A percentile compares a stretch with the other conserved stretches of the same genome.
phyloP scores from a whole-genome alignment of 1,284 basidiomycete genomes.

The Ustilago curta region DNA sequence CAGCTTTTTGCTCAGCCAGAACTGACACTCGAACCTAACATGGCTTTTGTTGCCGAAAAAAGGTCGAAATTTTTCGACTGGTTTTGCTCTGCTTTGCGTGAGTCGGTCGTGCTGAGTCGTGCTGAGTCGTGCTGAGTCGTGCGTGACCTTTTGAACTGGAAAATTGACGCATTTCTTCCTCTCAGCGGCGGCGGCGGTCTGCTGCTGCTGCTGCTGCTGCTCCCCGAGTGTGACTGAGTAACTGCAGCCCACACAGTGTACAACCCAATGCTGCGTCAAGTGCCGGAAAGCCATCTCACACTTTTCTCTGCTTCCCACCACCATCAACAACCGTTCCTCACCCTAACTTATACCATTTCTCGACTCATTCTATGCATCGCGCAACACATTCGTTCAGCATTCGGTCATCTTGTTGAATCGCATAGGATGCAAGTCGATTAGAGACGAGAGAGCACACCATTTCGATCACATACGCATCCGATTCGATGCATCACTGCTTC shows the following conservation, averaged over 20 bases:
- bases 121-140: not conserved
- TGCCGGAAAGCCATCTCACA: not conserved
- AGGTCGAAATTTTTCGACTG: conserved; percentile 1
- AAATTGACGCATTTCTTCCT: conserved; percentile 4
- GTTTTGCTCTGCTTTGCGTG: not conserved
- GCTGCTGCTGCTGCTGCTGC: not conserved
- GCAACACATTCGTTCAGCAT: not conserved
- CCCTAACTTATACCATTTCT: not conserved
- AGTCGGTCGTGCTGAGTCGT: no score
- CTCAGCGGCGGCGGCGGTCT: no score
- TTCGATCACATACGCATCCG: not conserved
- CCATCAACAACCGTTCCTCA: not conserved
- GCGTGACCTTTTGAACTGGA: not conserved
- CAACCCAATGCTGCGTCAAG: not conserved
- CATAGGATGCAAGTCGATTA: not conserved
- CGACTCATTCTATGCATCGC: not conserved
- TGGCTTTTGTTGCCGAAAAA: no score
- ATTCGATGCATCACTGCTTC: conserved; percentile 2
- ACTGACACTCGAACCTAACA: not conserved
- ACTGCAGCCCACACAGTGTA: not conserved
- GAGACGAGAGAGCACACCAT: not conserved
- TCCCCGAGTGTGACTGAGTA: no score
- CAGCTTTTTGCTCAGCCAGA: conserved; percentile 1
- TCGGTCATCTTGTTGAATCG: not conserved
- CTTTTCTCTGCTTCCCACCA: not conserved